Conservation (phyloP, 768 basidiomycete species). For the Zangia roseola region DNA sequence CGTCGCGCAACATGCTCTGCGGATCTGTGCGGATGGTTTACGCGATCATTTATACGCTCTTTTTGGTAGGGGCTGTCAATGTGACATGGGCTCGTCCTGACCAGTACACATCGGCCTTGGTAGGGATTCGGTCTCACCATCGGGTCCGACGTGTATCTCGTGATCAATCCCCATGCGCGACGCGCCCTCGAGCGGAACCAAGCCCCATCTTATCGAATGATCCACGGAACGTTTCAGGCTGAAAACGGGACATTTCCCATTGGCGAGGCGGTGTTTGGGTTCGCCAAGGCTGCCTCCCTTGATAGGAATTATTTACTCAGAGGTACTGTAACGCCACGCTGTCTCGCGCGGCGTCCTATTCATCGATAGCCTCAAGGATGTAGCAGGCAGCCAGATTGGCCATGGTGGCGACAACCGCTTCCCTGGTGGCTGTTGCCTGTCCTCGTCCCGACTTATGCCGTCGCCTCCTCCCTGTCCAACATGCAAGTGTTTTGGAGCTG, state of each 20-base stretch:
- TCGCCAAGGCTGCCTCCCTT: slow-evolving; percentile 36
- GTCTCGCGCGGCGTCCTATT: slow-evolving; percentile 24
- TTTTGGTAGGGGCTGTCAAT: slow-evolving; percentile 48
- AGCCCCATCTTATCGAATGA: slow-evolving; percentile 40
- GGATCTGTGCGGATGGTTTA: slow-evolving; percentile 84
- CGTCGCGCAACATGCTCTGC: slow-evolving; percentile 77
- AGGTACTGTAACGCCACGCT: slow-evolving; percentile 16
- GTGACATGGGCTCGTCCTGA: slow-evolving; percentile 4
- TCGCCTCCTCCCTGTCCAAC: slow-evolving; percentile 71
- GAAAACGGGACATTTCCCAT: slow-evolving; percentile 46
- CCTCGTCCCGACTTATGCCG: slow-evolving; percentile 76
- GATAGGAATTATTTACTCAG: slow-evolving; percentile 30
- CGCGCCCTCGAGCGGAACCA: slow-evolving; percentile 31
- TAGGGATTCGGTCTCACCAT: slow-evolving; percentile 85
- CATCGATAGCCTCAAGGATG: slow-evolving; percentile 54
- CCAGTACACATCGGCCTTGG: neutral
- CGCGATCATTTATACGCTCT: slow-evolving; percentile 83
- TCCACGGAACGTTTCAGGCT: slow-evolving; percentile 55
- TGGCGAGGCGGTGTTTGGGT: slow-evolving; percentile 47
- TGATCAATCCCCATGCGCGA: slow-evolving; percentile 61
- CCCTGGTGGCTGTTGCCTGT: slow-evolving; percentile 82
- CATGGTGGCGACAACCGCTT: slow-evolving; percentile 74
- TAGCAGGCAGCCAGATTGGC: slow-evolving; percentile 68
- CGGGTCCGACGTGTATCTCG: slow-evolving; percentile 77
- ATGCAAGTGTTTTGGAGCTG: slow-evolving; percentile 68